Evolutionary conservation across 139 green algal species (phyloP).

Genomic region (Medakamo hakoo): DNA sequence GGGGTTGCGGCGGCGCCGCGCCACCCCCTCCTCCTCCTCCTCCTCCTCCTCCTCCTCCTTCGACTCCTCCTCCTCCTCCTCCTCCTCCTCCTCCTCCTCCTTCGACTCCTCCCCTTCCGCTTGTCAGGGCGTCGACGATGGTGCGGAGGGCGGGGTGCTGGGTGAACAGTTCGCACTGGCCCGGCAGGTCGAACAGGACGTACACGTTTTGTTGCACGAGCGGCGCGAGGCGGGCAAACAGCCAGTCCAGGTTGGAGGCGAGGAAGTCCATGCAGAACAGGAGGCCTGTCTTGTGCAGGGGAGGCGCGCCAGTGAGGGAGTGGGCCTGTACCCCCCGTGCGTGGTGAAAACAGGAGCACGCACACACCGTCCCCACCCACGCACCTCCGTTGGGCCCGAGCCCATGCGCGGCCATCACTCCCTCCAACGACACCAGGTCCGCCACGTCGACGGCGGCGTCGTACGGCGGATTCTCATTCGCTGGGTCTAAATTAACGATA

Average conservation of each 20-base stretch:
- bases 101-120: too few relatives aligned
- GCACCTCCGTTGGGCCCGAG: constrained; percentile 62
- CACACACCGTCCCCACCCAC: too few relatives aligned
- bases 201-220: not conserved
- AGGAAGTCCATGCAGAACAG: not conserved
- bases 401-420: constrained; percentile 33
- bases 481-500: constrained; percentile 78
- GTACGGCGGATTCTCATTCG: constrained; percentile 68
- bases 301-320: too few relatives aligned
- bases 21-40: too few relatives aligned
- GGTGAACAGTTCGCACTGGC: constrained; percentile 31
- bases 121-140: constrained; percentile 19
- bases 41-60: too few relatives aligned
- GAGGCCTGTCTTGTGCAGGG: too few relatives aligned
- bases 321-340: too few relatives aligned
- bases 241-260: not conserved
- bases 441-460: constrained; percentile 43
- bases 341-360: too few relatives aligned
- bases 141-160: constrained; percentile 4
- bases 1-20: too few relatives aligned
- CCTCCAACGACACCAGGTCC: constrained; percentile 47
- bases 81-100: too few relatives aligned
- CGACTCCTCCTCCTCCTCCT: too few relatives aligned
- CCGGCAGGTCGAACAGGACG: not conserved
- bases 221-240: not conserved